A percentile compares a stretch with the other conserved stretches of the same genome.
phyloP scores from a whole-genome alignment of 2,329 filamentous ascomycete species.

The Aspergillus unguis region DNA sequence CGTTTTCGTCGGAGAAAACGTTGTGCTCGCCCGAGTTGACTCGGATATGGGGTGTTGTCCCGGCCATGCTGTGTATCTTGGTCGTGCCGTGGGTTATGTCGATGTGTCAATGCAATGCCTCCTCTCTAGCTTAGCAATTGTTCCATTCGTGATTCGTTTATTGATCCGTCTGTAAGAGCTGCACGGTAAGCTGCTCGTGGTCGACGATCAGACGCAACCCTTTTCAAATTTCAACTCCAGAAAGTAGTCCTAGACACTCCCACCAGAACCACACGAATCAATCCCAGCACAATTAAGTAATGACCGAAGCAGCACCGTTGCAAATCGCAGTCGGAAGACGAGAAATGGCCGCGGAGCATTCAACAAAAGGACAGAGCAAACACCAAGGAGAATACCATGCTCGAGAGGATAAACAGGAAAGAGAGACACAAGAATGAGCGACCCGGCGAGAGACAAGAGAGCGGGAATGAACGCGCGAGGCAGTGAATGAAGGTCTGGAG shows the following conservation, averaged over 20 bases:
- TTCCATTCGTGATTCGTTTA: neutral
- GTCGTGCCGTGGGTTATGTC: neutral
- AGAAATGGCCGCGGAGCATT: neutral
- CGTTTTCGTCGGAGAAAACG: conserved; percentile 34
- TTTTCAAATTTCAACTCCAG: too few species aligned
- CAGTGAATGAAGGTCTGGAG: neutral
- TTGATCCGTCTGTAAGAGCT: neutral
- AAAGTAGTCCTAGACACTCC: too few species aligned
- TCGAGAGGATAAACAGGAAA: conserved; percentile 6
- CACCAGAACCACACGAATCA: too few species aligned
- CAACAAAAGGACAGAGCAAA: neutral
- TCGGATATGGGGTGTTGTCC: conserved; percentile 56
- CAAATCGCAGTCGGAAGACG: neutral
- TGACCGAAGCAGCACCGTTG: too few species aligned
- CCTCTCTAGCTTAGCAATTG: neutral
- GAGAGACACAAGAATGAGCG: conserved; percentile 9
- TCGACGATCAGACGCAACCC: too few species aligned
- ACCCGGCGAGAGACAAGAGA: neutral
- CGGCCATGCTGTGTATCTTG: conserved; percentile 11
- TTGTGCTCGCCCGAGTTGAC: conserved; percentile 61
- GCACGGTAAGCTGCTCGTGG: neutral
- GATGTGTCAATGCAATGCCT: neutral
- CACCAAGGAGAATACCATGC: neutral
- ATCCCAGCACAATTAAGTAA: too few species aligned
- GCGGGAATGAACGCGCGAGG: conserved; percentile 4